phyloP scores from a whole-genome alignment of 2,329 filamentous ascomycete species.

The Colletotrichum euphorbiae region DNA sequence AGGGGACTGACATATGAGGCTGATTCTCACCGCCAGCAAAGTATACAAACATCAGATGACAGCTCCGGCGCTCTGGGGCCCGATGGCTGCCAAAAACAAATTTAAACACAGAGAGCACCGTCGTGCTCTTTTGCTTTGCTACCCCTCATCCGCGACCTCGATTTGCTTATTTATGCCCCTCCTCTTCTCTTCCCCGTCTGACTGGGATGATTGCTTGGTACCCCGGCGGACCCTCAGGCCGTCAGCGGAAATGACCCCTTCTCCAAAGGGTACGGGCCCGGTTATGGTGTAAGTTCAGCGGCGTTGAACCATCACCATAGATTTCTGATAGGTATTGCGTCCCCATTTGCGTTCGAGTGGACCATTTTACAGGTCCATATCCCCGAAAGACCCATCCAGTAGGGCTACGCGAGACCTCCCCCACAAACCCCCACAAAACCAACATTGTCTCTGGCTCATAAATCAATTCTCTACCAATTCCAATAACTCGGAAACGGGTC shows the following conservation, averaged over 20 bases:
- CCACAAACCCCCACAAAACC: background rate
- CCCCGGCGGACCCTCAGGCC: no score
- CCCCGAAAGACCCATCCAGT: background rate
- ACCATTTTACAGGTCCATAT: background rate
- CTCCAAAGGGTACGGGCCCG: no score
- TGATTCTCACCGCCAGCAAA: constrained; percentile 19
- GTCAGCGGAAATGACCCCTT: no score
- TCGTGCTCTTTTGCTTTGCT: background rate
- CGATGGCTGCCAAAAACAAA: background rate
- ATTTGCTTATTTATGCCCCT: background rate
- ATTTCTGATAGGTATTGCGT: background rate
- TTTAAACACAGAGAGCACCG: no score
- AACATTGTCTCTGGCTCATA: background rate
- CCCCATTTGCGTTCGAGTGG: background rate
- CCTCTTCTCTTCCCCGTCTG: no score
- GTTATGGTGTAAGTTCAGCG: no score
- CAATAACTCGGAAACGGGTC: background rate
- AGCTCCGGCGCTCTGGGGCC: constrained; percentile 18
- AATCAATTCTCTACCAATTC: accelerated
- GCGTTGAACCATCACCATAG: no score
- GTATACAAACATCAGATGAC: background rate
- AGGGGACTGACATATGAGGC: background rate
- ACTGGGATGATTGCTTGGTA: no score
- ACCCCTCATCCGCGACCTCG: background rate
- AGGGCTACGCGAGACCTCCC: constrained; percentile 15